Percentiles rank a stretch among this genome's conserved stretches.
Conservation (phyloP, 805 yeast species). For the Metschnikowia hibisci region DNA sequence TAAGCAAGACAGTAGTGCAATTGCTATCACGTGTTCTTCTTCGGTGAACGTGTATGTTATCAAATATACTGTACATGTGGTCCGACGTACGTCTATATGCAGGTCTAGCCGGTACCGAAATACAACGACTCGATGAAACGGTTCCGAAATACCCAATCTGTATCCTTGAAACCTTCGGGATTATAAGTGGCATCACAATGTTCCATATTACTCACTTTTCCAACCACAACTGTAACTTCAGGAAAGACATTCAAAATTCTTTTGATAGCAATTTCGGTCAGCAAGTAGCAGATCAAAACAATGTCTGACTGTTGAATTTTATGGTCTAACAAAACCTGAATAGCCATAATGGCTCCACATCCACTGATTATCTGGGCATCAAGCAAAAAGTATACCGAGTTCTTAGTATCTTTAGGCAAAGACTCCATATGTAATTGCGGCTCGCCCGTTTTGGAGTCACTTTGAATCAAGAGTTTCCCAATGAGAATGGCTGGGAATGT, state of each 20-base stretch:
- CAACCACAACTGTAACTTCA: constrained; percentile 63
- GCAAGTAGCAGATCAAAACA: constrained; percentile 63
- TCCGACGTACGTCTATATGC: not conserved
- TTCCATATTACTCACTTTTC: constrained; percentile 49
- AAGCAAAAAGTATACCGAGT: constrained; percentile 56
- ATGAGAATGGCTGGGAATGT: constrained; percentile 73
- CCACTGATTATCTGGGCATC: constrained; percentile 92
- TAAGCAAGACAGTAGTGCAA: too few species aligned
- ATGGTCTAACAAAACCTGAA: constrained; percentile 81
- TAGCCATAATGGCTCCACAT: constrained; percentile 92
- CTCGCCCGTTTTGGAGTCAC: constrained; percentile 87
- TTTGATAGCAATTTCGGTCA: constrained; percentile 74
- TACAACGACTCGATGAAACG: constrained; percentile 74
- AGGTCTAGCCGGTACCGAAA: constrained; percentile 55
- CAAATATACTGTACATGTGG: too few species aligned
- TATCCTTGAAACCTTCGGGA: constrained; percentile 41
- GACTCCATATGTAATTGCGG: constrained; percentile 85
- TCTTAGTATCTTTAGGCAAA: constrained; percentile 45
- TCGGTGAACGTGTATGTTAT: too few species aligned
- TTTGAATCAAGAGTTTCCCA: constrained; percentile 83
- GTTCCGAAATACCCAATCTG: constrained; percentile 57
- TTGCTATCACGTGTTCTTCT: too few species aligned
- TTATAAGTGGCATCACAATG: constrained; percentile 23
- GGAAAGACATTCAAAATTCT: constrained; percentile 75
- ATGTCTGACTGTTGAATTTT: constrained; percentile 60